Conservation (phyloP, 2,329 filamentous ascomycete genomes). For the Leptographium galeiforme region DNA sequence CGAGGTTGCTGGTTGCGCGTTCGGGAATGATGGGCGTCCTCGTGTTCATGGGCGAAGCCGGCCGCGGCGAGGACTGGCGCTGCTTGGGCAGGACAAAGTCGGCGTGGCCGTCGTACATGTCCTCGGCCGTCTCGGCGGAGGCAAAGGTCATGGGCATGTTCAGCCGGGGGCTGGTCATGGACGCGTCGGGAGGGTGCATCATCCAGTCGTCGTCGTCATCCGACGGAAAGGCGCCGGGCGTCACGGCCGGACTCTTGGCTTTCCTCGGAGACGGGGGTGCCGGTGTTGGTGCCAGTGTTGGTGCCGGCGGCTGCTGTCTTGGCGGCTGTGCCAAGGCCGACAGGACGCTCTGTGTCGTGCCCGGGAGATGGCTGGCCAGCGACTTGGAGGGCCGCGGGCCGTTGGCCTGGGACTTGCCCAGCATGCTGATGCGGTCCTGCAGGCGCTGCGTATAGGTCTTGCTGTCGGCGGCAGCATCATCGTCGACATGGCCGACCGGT, state of each 20-base stretch:
- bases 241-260: slow-evolving; percentile 15
- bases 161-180: slow-evolving; percentile 32
- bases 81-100: slow-evolving; percentile 28
- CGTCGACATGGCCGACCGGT: slow-evolving; percentile 32
- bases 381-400: slow-evolving; percentile 35
- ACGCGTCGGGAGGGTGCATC: slow-evolving; percentile 30
- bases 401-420: slow-evolving; percentile 43
- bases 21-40: slow-evolving; percentile 4
- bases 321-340: slow-evolving; percentile 16
- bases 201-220: slow-evolving; percentile 55
- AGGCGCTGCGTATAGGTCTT: slow-evolving; percentile 90
- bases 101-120: slow-evolving; percentile 22
- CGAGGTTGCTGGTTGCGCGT: slow-evolving; percentile 11
- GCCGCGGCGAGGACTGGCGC: slow-evolving; percentile 17
- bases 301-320: slow-evolving; percentile 13
- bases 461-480: slow-evolving; percentile 48
- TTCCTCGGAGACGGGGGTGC: slow-evolving; percentile 8
- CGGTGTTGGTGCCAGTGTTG: slow-evolving; percentile 20
- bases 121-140: slow-evolving; percentile 16
- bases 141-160: slow-evolving; percentile 42
- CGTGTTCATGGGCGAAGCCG: slow-evolving; percentile 23
- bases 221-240: slow-evolving; percentile 47
- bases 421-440: slow-evolving; percentile 78
- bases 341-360: slow-evolving; percentile 18
- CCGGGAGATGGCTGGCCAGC: slow-evolving; percentile 24